phyloP scores from a whole-genome alignment of 139 green algal genomes.

The Chlorella sorokiniana region DNA sequence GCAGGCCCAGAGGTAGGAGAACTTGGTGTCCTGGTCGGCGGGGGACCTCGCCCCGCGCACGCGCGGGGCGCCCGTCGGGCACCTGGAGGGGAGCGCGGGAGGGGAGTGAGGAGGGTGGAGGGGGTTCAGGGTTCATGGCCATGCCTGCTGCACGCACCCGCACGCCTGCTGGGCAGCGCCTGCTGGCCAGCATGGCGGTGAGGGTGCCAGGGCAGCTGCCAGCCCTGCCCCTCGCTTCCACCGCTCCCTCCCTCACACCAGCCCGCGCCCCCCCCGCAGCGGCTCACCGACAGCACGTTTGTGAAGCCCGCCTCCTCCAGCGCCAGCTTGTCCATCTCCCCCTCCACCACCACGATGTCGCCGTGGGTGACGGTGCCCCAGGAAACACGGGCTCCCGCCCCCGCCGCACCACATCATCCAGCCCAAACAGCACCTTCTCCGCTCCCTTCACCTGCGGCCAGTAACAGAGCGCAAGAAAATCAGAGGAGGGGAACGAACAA shows the following conservation, averaged over 20 bases:
- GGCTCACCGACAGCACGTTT: constrained; percentile 72
- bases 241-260: too few species aligned
- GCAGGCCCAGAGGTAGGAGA: constrained; percentile 80
- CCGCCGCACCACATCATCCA: constrained; percentile 73
- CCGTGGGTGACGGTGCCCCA: too few species aligned
- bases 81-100: constrained; percentile 48
- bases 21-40: constrained; percentile 74
- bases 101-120: background rate
- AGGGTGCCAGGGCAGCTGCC: too few species aligned
- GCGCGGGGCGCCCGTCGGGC: constrained; percentile 71
- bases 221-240: background rate
- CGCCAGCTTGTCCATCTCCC: constrained; percentile 93
- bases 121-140: too few species aligned
- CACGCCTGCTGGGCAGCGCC: too few species aligned
- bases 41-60: constrained; percentile 59
- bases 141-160: too few species aligned
- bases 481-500: background rate
- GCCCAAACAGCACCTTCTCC: constrained; percentile 89
- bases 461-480: too few species aligned
- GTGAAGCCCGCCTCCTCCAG: constrained; percentile 77
- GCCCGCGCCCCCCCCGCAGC: background rate
- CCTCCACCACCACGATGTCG: constrained; percentile 86
- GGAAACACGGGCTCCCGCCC: too few species aligned
- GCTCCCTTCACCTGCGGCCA: constrained; percentile 55
- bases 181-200: too few species aligned